A percentile compares a stretch with the other conserved stretches of the same genome.
Conservation (phyloP, 2,329 filamentous ascomycete genomes). For the Neonectria hederae region DNA sequence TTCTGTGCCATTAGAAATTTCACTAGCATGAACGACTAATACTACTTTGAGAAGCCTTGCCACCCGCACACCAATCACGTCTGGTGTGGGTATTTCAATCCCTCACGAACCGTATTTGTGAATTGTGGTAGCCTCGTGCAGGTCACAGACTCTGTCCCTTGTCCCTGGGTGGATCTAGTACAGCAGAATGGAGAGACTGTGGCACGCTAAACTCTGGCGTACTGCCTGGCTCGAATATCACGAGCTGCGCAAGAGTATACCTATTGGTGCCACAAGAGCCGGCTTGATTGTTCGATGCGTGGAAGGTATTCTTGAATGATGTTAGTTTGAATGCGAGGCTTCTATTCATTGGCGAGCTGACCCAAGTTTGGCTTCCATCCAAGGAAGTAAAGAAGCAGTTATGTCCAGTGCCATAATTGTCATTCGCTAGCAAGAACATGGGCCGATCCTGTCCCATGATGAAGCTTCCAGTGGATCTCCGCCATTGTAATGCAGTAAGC, state of each 20-base stretch:
- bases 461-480: constrained; percentile 54
- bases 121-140: too few species aligned
- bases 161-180: constrained; percentile 1
- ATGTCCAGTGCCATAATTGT: constrained; percentile 64
- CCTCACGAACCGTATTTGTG: too few species aligned
- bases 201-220: constrained; percentile 18
- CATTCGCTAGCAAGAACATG: constrained; percentile 61
- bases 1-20: too few species aligned
- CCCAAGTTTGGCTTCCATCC: constrained; percentile 61
- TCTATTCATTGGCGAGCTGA: not conserved
- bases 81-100: too few species aligned
- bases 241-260: constrained; percentile 14
- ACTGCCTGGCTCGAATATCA: not conserved
- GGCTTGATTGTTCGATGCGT: constrained; percentile 7
- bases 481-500: constrained; percentile 61
- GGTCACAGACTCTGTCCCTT: not conserved
- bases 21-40: too few species aligned
- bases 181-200: constrained; percentile 9
- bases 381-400: constrained; percentile 66
- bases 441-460: constrained; percentile 61
- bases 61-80: too few species aligned
- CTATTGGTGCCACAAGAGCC: constrained; percentile 14
- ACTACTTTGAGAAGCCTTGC: too few species aligned
- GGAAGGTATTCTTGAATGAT: constrained; percentile 9
- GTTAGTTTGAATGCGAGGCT: not conserved